Conservation (phyloP, 2,329 filamentous ascomycete genomes). For the Fusarium poae region DNA sequence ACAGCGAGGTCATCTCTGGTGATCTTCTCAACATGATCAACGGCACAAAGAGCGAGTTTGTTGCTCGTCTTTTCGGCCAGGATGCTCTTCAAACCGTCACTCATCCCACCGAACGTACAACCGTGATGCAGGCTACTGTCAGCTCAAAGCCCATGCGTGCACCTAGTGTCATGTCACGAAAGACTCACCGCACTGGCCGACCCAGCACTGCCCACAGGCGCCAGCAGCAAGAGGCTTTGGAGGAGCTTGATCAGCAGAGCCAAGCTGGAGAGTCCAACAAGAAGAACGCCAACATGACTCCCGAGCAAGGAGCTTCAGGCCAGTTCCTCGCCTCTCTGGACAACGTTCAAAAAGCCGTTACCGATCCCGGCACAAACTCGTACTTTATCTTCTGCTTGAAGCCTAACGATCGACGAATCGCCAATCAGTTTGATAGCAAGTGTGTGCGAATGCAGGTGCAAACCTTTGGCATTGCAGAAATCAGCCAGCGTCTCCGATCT, state of each 20-base stretch:
- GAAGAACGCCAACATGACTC: constrained; percentile 59
- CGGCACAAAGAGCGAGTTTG: constrained; percentile 87
- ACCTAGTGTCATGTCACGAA: constrained; percentile 91
- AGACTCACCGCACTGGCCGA: constrained; percentile 63
- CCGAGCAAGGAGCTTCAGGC: constrained; percentile 87
- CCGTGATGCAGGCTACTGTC: constrained; percentile 95
- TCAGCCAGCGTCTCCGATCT: constrained; percentile 90
- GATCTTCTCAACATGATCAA: constrained; percentile 96
- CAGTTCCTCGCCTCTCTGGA: constrained; percentile 92
- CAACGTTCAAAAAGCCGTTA: constrained; percentile 89
- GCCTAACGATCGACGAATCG: constrained; percentile 95
- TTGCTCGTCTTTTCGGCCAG: constrained; percentile 93
- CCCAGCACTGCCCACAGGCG: constrained; percentile 54
- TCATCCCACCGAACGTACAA: constrained; percentile 90
- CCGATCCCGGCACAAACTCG: constrained; percentile 84
- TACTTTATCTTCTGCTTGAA: constrained; percentile 99
- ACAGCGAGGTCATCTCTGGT: constrained; percentile 94
- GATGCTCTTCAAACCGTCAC: constrained; percentile 91
- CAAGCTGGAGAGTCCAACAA: constrained; percentile 61
- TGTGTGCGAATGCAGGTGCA: constrained; percentile 95
- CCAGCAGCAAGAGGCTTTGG: constrained; percentile 59
- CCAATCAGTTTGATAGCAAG: constrained; percentile 99
- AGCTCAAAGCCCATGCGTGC: constrained; percentile 94
- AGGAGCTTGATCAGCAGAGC: constrained; percentile 63
- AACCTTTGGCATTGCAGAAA: constrained; percentile 95